These are phyloP conservation scores for Raphanus raphanistrum DNA, from an alignment of 345 rosid species.

Conservation along the genomic window DNA sequence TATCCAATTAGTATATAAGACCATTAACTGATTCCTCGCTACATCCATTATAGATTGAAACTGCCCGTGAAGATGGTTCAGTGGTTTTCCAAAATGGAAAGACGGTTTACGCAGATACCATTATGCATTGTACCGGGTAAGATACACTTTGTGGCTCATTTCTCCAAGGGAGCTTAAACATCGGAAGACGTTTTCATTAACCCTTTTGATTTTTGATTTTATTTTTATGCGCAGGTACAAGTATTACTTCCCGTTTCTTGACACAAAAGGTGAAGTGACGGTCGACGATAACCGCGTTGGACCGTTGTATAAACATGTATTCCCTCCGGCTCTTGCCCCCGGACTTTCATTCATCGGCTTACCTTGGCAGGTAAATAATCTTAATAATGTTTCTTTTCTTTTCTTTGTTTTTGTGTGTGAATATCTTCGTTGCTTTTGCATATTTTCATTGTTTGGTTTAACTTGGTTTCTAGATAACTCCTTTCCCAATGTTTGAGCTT, in stretches of 20 bases:
- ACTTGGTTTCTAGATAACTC: slow-evolving; percentile 34
- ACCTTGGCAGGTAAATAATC: slow-evolving; percentile 68
- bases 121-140: slow-evolving; percentile 90
- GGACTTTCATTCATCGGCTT: slow-evolving; percentile 79
- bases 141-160: background rate
- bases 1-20: background rate
- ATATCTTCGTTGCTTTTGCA: background rate
- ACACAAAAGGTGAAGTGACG: slow-evolving; percentile 64
- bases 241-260: slow-evolving; percentile 82
- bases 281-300: slow-evolving; percentile 82
- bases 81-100: slow-evolving; percentile 62
- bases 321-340: slow-evolving; percentile 75
- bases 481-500: slow-evolving; percentile 43
- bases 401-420: background rate
- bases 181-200: background rate
- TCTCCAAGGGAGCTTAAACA: background rate
- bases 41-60: slow-evolving; percentile 60
- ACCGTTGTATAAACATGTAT: slow-evolving; percentile 78
- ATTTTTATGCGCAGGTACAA: slow-evolving; percentile 59
- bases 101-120: slow-evolving; percentile 52
- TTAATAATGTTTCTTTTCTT: background rate
- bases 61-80: slow-evolving; percentile 56
- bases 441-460: slow-evolving; percentile 2
- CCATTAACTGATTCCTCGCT: background rate
- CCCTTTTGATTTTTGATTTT: background rate